Base-by-base conservation (phyloP, 2,329 filamentous ascomycete species). In the Sclerotinia sclerotiorum region DNA sequence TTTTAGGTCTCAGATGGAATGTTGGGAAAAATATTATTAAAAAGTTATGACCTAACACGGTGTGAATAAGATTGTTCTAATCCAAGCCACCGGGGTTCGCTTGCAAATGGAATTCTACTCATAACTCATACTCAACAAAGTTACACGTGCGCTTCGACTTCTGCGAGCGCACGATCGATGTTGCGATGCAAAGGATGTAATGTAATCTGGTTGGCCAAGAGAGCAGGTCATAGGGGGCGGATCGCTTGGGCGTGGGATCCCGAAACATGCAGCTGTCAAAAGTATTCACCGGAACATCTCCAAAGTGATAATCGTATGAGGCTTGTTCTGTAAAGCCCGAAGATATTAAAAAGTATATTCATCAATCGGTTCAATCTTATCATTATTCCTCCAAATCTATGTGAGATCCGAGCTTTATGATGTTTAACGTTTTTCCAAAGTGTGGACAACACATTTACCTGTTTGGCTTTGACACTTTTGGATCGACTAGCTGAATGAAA, bases 181-280 rank as follows among this genome's bases (percentile, higher is more conserved):
- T 51, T 54, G 61, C 21, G 32, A 54, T 54, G 29, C 61, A 27
- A 10, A 64, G 21, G 49, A 44, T 32, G 27, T 35, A 49, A 32
- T n/a, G 42, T 44, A 32, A 32, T 55, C 5, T 55, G n/a, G 48
- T 64, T 68, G 66, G 66, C 13, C 21, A 19, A 19, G 24, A n/a
- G 54, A 29, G 32, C 51, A 24, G 48, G 32, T 24, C 24, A 52
- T 15, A 24, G 57, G 35, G 35, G 29, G 35, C 24, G 55, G 65
- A 52, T 56, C 58, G 49, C 58, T 68, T 64, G 39, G 32, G 49
- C 29, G 66, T 64, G 35, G 35, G 66, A 64, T 68, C 58, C 66
- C 66, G 66, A 68, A 60, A 68, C 66, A 56, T 64, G 66, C 66
- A 68, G 57, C 58, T 68, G 66, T 64, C 66, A 68, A 49, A 39